phyloP scores from a whole-genome alignment of 2,329 filamentous ascomycete species.

The Talaromyces atroroseus region DNA sequence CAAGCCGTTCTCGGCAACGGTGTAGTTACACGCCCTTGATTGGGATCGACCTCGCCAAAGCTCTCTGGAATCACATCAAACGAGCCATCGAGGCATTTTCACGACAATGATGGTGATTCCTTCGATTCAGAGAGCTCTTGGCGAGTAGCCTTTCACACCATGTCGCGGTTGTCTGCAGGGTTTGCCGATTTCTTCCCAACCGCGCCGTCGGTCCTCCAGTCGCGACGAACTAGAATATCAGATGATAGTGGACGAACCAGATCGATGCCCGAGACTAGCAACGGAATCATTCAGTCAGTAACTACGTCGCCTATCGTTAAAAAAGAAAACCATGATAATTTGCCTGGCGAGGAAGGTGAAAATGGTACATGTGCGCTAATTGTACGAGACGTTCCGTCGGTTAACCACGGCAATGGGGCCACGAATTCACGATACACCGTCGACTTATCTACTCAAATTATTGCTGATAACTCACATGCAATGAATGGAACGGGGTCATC shows the following conservation, averaged over 20 bases:
- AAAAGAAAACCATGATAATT: background rate
- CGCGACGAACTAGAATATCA: conserved; percentile 45
- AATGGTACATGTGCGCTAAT: background rate
- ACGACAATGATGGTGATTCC: conserved; percentile 8
- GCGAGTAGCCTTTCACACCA: conserved; percentile 43
- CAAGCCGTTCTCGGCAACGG: background rate
- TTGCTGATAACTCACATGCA: background rate
- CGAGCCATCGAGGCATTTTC: background rate
- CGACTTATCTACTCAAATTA: background rate
- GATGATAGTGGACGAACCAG: conserved; percentile 43
- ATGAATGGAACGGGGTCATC: conserved; percentile 1
- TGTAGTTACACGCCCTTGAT: background rate
- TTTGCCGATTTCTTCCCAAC: conserved; percentile 84
- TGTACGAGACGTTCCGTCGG: background rate
- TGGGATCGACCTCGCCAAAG: background rate
- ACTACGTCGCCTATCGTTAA: conserved; percentile 12
- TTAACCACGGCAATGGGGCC: background rate
- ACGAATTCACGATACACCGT: background rate
- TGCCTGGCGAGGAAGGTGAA: background rate
- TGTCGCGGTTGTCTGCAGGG: conserved; percentile 75
- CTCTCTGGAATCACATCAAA: background rate
- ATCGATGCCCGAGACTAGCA: conserved; percentile 51
- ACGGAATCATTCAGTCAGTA: conserved; percentile 19
- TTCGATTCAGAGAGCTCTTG: conserved; percentile 7
- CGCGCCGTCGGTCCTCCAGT: conserved; percentile 60